Base-by-base conservation (phyloP, 2,329 filamentous ascomycete species). In the Periconia sp. region DNA sequence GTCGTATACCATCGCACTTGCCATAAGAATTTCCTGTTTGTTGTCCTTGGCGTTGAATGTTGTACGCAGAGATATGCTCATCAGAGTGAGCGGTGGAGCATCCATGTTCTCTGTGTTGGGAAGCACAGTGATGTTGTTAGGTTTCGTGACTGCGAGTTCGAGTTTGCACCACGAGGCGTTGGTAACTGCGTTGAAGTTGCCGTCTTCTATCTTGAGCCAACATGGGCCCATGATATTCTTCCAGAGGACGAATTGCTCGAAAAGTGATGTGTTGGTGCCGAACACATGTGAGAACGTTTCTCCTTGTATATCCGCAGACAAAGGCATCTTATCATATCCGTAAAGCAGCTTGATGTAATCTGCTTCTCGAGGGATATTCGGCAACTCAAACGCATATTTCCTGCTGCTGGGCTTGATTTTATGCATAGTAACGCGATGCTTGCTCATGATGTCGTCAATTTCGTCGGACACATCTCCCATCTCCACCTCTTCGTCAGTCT, bases 181-280 rank as follows among this genome's bases (percentile, higher is more conserved):
- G 74, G 91, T 93, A 61, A 97, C 82, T 6, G 89, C 81, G 17
- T 83, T 82, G 70, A 96, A 97, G 71, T 97, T 87, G 30, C 90
- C 90, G 61, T 89, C 88, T 60, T 92, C 84, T 51, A 99, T 94
- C 69, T 88, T 92, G 44, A 99, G 83, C 94, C 94, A 99, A 73
- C 94, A 97, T 30, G 94, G 94, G 1, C 94, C 94, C 93, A 97
- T 99, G 64, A 99, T 90, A 69, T 96, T 96, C 77, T 97, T 97
- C 90, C 92, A 97, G 6, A 99, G 82, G 18, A 99, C 94, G 69
- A 99, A 99, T 65, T 99, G 94, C 75, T 99, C 94, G 64, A 99
- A 99, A 0, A 99, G 81, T 1, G 91, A 86, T 0, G 94, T 99
- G 72, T 94, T 96, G 52, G 89, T 89, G 27, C 95, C 94, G 63